Evolutionary conservation across 2,329 filamentous ascomycete genomes (phyloP), one percentile per base, ranked within the genome.

Genomic region (Lachnellula cervina): DNA sequence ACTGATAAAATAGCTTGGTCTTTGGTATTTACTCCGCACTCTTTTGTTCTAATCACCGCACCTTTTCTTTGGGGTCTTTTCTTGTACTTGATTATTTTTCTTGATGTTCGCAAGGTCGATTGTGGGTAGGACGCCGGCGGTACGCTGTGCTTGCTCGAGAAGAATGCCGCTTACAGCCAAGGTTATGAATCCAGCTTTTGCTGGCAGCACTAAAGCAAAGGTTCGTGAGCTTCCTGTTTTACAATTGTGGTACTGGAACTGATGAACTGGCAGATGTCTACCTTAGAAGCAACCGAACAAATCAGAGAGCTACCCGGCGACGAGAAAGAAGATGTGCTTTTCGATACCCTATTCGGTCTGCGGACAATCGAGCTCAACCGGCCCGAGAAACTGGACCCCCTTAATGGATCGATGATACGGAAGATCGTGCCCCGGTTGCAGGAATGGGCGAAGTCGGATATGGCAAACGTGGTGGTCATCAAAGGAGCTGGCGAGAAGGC

Each of bases 291-390:
- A 17, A 50, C 69, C 23, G 64, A 70, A 35, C 63, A 69, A 4
- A 65, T 62, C 8, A 66, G 54, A 50, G 65, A 70, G 55, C 38
- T 66, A 17, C 56, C 60, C n/a, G 81, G 76, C 56, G 90, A 97
- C 73, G 86, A 91, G 52, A 79, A 86, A 60, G 86, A 96, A 70
- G 94, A 99, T 82, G 94, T 99, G 64, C 79, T 96, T 58, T 99
- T 99, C 80, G 85, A 84, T 73, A 90, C 84, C 69, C 80, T 88
- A 66, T 96, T 94, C 73, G 94, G 94, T 61, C 82, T 97, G 50
- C 89, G 94, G 60, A 91, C 88, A 64, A 86, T 99, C 69, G 88
- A 96, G 76, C 88, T 99, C 64, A 99, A 99, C 77, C 86, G 94
- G 57, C 94, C 93, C 5, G 80, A 82, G 69, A 96, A 97, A 77